These are phyloP conservation scores for Moricandia moricandioides DNA, from an alignment of 345 rosid genomes.

Conservation along the genomic window DNA sequence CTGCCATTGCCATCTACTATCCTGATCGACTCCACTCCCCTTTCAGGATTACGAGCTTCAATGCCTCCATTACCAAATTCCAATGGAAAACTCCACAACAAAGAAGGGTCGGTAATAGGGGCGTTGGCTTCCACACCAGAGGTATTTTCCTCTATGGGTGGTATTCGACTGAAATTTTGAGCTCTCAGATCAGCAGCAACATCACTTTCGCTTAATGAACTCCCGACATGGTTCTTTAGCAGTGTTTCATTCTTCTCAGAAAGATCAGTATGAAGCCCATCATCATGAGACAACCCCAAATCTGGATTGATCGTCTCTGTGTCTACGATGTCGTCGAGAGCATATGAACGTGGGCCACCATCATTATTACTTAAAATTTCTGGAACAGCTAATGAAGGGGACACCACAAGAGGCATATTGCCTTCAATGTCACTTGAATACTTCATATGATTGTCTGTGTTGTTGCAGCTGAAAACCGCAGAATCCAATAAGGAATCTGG, in stretches of 20 bases:
- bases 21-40: constrained; percentile 34
- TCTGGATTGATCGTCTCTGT: constrained; percentile 25
- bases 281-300: constrained; percentile 25
- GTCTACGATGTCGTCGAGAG: constrained; percentile 14
- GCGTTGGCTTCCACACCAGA: constrained; percentile 30
- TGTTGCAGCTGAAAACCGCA: constrained; percentile 8
- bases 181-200: constrained; percentile 34
- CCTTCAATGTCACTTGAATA: constrained; percentile 28
- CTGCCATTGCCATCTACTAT: constrained; percentile 40
- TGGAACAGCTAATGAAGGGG: constrained; percentile 25
- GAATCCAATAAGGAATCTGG: constrained; percentile 23
- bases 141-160: constrained; percentile 31
- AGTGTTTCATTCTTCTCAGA: constrained; percentile 29
- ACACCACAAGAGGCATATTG: constrained; percentile 22
- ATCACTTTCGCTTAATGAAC: constrained; percentile 17
- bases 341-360: constrained; percentile 28
- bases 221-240: constrained; percentile 15
- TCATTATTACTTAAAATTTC: constrained; percentile 23
- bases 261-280: constrained; percentile 28
- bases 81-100: constrained; percentile 31
- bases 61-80: constrained; percentile 27
- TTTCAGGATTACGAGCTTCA: constrained; percentile 33
- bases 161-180: constrained; percentile 25
- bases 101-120: constrained; percentile 36
- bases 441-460: constrained; percentile 26